Percentiles rank a stretch among this genome's conserved stretches.
Conservation (phyloP, 768 basidiomycete genomes). For the Xerocomus potaroensis region DNA sequence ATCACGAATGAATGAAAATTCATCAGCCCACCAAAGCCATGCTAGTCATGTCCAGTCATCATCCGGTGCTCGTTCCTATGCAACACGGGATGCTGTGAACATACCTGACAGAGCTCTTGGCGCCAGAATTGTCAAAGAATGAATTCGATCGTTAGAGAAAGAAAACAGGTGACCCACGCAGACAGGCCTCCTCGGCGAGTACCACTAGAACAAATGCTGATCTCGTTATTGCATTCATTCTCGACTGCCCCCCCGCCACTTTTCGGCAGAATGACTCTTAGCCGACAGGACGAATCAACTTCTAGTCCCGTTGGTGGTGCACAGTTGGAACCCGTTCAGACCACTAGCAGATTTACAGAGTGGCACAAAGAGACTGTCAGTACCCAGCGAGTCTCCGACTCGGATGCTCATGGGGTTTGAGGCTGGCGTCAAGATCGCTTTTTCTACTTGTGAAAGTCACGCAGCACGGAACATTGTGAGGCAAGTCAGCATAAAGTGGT, state of each 20-base stretch:
- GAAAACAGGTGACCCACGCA: no score
- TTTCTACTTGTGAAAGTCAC: background rate
- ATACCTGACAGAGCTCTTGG: background rate
- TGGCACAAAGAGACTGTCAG: no score
- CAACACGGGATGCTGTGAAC: constrained; percentile 5
- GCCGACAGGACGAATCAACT: no score
- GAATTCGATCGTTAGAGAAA: background rate
- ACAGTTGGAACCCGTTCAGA: no score
- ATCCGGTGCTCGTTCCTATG: constrained; percentile 12
- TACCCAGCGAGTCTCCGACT: no score
- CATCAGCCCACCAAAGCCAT: background rate
- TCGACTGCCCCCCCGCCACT: no score
- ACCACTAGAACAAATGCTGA: background rate
- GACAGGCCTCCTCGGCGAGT: constrained; percentile 5
- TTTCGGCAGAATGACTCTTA: no score
- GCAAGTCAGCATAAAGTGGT: background rate
- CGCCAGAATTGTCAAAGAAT: background rate
- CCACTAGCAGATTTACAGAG: no score
- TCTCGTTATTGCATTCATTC: background rate
- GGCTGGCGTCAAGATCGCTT: constrained; percentile 8
- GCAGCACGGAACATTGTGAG: constrained; percentile 3
- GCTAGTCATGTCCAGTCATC: constrained; percentile 2
- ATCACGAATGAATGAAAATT: constrained; percentile 21
- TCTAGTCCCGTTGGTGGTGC: no score
- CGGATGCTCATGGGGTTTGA: no score